These are phyloP conservation scores for Wickerhamomyces ciferrii DNA, from an alignment of 805 yeast genomes.

Conservation along the genomic window DNA sequence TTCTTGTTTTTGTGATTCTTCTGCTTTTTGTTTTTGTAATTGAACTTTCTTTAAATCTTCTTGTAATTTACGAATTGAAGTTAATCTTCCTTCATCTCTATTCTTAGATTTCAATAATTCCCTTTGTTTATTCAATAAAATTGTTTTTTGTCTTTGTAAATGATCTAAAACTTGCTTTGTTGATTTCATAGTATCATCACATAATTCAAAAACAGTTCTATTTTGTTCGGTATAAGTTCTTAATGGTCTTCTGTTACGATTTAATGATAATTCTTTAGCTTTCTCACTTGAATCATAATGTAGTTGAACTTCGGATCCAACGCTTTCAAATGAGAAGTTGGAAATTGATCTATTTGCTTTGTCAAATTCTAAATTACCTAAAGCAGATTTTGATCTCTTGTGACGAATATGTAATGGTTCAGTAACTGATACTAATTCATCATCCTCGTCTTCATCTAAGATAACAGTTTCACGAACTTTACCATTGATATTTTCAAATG, in stretches of 20 bases:
- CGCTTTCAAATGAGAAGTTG: slow-evolving; percentile 18
- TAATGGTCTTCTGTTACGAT: not conserved
- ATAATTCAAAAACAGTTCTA: slow-evolving; percentile 15
- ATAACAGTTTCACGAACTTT: slow-evolving; percentile 16
- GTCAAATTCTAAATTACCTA: slow-evolving; percentile 1
- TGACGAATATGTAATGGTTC: not conserved
- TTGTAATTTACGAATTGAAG: slow-evolving; percentile 9
- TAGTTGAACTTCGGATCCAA: slow-evolving; percentile 19
- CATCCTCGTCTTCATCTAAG: slow-evolving; percentile 17
- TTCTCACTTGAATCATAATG: slow-evolving; percentile 1
- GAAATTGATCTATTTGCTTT: slow-evolving; percentile 7
- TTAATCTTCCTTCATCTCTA: slow-evolving; percentile 8
- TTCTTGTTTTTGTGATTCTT: not conserved
- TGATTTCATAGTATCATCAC: slow-evolving; percentile 20
- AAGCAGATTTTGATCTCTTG: slow-evolving; percentile 10
- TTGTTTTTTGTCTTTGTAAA: slow-evolving; percentile 18
- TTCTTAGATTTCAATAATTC: slow-evolving; percentile 10
- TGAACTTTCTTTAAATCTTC: slow-evolving; percentile 7
- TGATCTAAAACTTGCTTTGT: slow-evolving; percentile 17
- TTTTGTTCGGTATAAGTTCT: slow-evolving; percentile 10
- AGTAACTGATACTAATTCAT: not conserved
- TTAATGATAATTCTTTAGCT: not conserved
- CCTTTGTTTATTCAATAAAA: slow-evolving; percentile 10
- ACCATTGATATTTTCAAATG: slow-evolving; percentile 14
- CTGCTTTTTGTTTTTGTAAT: not conserved